Conservation (phyloP, 352 stramenopile genomes). For the Pythium vanterpoolii region DNA sequence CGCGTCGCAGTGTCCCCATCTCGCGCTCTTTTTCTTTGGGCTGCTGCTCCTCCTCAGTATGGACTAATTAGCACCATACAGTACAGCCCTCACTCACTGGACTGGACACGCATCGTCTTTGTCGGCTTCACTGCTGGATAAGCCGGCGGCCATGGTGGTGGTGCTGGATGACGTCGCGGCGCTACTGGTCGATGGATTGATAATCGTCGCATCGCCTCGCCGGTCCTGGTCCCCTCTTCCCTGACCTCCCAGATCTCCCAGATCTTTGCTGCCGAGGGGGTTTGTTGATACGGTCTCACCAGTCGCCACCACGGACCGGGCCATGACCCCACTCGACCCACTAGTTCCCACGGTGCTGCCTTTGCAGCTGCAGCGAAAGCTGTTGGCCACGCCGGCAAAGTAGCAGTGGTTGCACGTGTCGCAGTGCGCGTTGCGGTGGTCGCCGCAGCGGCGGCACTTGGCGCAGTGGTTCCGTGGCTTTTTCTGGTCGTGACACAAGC, state of each 20-base stretch:
- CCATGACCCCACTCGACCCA: constrained; percentile 25
- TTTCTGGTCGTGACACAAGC: constrained; percentile 69
- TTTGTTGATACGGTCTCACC: neutral
- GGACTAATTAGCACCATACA: neutral
- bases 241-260: too few species aligned
- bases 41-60: constrained; percentile 1
- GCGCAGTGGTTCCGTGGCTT: constrained; percentile 76
- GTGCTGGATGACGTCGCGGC: neutral
- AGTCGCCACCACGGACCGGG: constrained; percentile 41
- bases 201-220: constrained; percentile 35
- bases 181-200: constrained; percentile 23
- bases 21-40: neutral
- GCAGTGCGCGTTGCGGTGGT: constrained; percentile 81
- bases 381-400: constrained; percentile 82
- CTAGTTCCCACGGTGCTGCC: constrained; percentile 22
- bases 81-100: constrained; percentile 34
- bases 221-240: neutral
- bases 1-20: neutral
- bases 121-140: constrained; percentile 40
- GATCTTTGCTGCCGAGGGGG: too few species aligned
- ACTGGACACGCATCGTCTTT: constrained; percentile 63
- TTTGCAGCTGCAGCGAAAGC: constrained; percentile 78
- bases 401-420: constrained; percentile 83
- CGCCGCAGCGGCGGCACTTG: constrained; percentile 73
- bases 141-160: constrained; percentile 20